Evolutionary conservation across 305 asterid species (phyloP), one percentile per base, ranked within the genome.

Genomic region (Fraxinus albicans): DNA sequence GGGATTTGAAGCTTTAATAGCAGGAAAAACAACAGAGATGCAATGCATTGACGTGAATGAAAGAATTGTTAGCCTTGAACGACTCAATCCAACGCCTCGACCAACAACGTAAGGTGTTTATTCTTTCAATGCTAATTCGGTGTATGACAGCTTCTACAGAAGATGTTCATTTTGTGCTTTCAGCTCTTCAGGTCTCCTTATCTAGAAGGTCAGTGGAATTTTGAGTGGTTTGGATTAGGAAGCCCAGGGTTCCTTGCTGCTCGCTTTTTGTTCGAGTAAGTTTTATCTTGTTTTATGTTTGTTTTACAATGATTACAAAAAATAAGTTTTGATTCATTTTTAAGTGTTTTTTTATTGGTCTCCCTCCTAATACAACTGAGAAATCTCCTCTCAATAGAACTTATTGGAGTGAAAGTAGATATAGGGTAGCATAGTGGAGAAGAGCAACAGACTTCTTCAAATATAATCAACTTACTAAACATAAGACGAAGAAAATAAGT

Each of bases 151-250:
- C 69, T 58, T 79, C 67, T n/a, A 35, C 63, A 35, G 75, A 76
- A 79, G 83, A 33, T 73, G 27, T 44, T 83, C 83, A 58, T 84
- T 79, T 50, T 34, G 82, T 83, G 65, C 69, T 87, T 84, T 80
- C 82, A 76, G 81, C 73, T 78, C 3, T 84, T 55, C 86, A 90
- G 91, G 88, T 88, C 91, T 76, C 91, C 91, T 0, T 82, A 63
- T 83, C 84, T 90, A 42, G 90, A 86, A 80, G 91, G 91, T 38
- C 83, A 70, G 63, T 88, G 91, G 91, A 93, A 91, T 79, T 91
- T 96, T 58, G 89, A 95, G 87, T 96, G 98, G 97, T 89, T 95
- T 86, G 98, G 97, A 82, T 84, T 91, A 31, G 98, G 98, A 84
- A 95, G 92, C 87, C 94, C 95, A 0, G 93, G 94, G 23, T 86